Evolutionary conservation across 1,139 yeast genomes (phyloP), one percentile per base, ranked within the genome.

Genomic region (Magnusiomyces sp.): DNA sequence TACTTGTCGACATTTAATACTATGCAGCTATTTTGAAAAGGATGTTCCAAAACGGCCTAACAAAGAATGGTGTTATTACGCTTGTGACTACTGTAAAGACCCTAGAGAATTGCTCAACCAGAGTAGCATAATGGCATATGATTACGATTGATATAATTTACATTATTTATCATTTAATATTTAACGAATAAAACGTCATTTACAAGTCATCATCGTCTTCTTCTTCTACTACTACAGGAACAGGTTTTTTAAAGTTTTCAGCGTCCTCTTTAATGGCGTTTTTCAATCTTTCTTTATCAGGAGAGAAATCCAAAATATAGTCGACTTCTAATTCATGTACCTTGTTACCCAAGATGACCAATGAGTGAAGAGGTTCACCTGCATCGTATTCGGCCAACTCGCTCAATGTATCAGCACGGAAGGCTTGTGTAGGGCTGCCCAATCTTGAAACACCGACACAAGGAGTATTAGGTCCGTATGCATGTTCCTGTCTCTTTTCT

Each of bases 281-380:
- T 57, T 72, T 79, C 65, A 83, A 84, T 23, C 72, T 71, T 14
- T 75, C 86, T 9, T 46, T 44, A 59, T 73, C 75, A 34, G 56
- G 49, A 36, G 86, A 83, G 67, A 80, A 92, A 59, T 81, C 92
- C 54, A 82, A 72, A 66, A 92, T 71, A 62, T 82, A 92, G 58
- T 90, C 97, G 61, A 88, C 71, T 66, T 92, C 98, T 55, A 92
- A 75, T 53, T 92, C 97, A 62, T 92, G 98, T 31, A 89, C 92
- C 64, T 87, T 90, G 74, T 95, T 81, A 36, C 98, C 98, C 54
- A 90, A 73, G 71, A 92, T 82, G 45, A 92, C 80, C 59, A 92
- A 76, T 4, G 97, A 87, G 66, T 92, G 98, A 59, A 92, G 73
- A 32, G 98, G 98, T 60, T 82, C 95, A 27, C 98, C 98, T 10